A percentile compares a stretch with the other conserved stretches of the same genome.
Evolutionary conservation across 2,329 filamentous ascomycete genomes (phyloP).

Genomic region (Cladosporium halotolerans): DNA sequence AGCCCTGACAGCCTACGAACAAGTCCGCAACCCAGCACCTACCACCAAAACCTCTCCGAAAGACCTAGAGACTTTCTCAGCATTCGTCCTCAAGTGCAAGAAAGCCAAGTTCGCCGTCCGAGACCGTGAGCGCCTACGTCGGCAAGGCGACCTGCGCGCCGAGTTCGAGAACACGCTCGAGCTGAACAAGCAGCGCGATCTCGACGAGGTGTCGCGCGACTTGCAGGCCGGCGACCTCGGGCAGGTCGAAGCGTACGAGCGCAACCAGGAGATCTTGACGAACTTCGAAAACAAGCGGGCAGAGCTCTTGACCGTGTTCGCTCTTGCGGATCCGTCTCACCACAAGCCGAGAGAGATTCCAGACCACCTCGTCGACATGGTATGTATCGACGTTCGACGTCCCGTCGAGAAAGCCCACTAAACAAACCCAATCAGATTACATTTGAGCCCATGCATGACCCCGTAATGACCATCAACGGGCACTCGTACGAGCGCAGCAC

Average conservation of each 20-base stretch:
- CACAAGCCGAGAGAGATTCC: conserved; percentile 54
- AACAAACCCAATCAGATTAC: conserved; percentile 18
- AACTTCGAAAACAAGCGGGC: conserved; percentile 37
- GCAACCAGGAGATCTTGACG: conserved; percentile 40
- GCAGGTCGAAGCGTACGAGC: conserved; percentile 40
- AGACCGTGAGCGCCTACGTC: conserved; percentile 56
- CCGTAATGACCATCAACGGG: conserved; percentile 68
- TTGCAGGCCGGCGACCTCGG: conserved; percentile 34
- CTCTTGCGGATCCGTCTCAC: conserved; percentile 40
- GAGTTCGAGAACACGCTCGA: conserved; percentile 53
- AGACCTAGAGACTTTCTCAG: conserved; percentile 49
- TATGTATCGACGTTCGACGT: neutral
- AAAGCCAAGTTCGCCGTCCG: conserved; percentile 76
- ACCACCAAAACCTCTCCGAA: conserved; percentile 43
- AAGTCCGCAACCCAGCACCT: conserved; percentile 47
- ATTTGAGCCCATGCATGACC: conserved; percentile 30
- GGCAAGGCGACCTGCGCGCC: conserved; percentile 52
- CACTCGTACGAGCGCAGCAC: conserved; percentile 84
- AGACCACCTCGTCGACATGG: conserved; percentile 68
- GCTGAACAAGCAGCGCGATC: conserved; percentile 40
- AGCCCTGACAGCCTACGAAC: conserved; percentile 65
- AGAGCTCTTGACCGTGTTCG: conserved; percentile 42
- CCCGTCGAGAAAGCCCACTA: too few species aligned
- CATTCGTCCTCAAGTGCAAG: conserved; percentile 71
- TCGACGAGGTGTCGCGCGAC: conserved; percentile 28